Base-by-base conservation (phyloP, 768 basidiomycete genomes). In the Candolleomyces eurysporus region DNA sequence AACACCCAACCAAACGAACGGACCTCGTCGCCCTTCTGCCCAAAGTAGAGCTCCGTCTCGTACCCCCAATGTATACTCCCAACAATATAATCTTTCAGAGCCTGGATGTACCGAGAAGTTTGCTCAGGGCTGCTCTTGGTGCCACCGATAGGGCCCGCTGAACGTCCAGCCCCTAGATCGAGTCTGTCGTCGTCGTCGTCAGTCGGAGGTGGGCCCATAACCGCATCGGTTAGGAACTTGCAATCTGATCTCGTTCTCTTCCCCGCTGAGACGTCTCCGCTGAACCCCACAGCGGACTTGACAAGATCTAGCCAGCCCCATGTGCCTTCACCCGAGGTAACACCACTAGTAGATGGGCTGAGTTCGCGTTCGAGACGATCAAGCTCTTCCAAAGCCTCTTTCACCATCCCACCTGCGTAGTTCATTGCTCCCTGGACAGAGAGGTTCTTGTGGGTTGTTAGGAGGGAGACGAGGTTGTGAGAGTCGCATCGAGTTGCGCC, bases 1-100 rank as follows among this genome's bases (percentile, higher is more conserved):
- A 86, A 87, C 1, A 87, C 80, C 87, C 86, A 88, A 40, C 86
- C 85, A 69, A 85, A 86, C 4, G 76, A 76, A 65, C 83, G 76
- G 40, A 87, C 82, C 68, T 87, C 82, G 46, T 78, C 79, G 0
- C 84, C 85, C 59, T 80, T 81, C 53, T 78, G 78, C 42, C 84
- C 84, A 52, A 89, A 81, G 66, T 81, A 88, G 48, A 85, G 66
- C 61, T 87, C 81, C 0, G 82, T 86, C 70, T 88, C 85, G 64
- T 88, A 89, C 36, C 40, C 60, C 60, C 60, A 61, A 42, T 61
- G 60, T 1, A 61, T 56, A 21, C 53, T 61, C 14, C 60, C 60
- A 4, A 61, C 31, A 50, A 61, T 57, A 30, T 53, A 61, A 19
- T 61, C 60, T 32, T 61, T 61, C 50, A 61, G 42, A 42, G 54